These are phyloP conservation scores for Aeminium ludgeri DNA, from an alignment of 495 filamentous ascomycete species.

Conservation along the genomic window DNA sequence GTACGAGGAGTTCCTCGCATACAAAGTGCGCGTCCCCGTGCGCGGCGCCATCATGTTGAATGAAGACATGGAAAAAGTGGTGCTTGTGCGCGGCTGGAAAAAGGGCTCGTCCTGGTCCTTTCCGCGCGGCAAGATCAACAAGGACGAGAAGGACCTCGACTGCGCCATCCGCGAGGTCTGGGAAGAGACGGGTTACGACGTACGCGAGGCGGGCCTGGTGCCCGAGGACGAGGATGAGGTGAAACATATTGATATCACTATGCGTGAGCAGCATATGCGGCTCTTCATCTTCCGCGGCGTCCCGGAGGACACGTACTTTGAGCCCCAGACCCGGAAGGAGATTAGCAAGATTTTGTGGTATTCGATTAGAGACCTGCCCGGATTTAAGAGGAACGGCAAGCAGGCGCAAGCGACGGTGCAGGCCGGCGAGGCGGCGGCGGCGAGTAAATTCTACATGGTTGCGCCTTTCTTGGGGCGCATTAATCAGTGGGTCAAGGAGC, in stretches of 20 bases:
- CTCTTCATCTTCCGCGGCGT: conserved; percentile 82
- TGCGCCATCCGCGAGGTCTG: conserved; percentile 89
- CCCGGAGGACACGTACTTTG: conserved; percentile 68
- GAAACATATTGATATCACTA: conserved; percentile 69
- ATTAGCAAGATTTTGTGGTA: conserved; percentile 96
- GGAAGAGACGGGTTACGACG: conserved; percentile 86
- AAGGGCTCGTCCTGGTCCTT: conserved; percentile 94
- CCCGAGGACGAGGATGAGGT: conserved; percentile 43
- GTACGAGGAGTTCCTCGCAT: conserved; percentile 75
- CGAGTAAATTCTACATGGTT: conserved; percentile 94
- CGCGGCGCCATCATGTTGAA: conserved; percentile 87
- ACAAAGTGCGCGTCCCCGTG: conserved; percentile 88
- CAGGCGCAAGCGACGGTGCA: conserved; percentile 34
- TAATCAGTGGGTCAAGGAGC: conserved; percentile 78
- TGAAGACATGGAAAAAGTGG: conserved; percentile 71
- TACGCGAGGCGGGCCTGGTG: conserved; percentile 54
- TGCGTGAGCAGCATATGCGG: conserved; percentile 82
- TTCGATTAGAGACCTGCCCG: conserved; percentile 69
- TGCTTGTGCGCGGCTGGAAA: conserved; percentile 95
- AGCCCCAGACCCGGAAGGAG: conserved; percentile 83
- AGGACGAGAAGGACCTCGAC: conserved; percentile 78
- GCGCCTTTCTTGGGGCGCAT: conserved; percentile 74
- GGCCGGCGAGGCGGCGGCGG: conserved; percentile 39
- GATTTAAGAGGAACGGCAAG: conserved; percentile 52
- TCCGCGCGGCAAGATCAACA: conserved; percentile 91